These are phyloP conservation scores for Ustilago cynodontis DNA, from an alignment of 1,284 basidiomycete genomes.

Conservation along the genomic window DNA sequence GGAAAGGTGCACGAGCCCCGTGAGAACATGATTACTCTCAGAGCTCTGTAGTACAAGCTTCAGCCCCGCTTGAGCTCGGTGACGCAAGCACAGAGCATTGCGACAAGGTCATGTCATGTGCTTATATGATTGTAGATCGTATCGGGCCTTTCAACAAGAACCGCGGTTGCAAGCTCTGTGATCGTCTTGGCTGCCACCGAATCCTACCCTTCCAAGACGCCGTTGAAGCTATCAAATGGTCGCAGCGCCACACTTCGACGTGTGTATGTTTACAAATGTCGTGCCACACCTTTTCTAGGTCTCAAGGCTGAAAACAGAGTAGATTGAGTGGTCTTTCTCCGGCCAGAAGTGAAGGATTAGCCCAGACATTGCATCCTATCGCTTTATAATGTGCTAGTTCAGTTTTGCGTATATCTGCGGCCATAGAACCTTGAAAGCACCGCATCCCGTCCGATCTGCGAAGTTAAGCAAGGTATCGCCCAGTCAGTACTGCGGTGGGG, in stretches of 20 bases:
- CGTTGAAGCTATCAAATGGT: not conserved
- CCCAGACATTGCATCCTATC: not conserved
- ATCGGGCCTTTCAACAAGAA: not conserved
- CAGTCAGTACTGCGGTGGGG: constrained; percentile 86
- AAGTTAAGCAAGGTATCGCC: constrained; percentile 83
- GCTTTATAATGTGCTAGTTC: not conserved
- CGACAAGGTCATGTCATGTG: not conserved
- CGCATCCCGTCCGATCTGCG: constrained; percentile 84
- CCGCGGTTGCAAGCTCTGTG: not conserved
- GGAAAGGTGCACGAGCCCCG: constrained; percentile 1
- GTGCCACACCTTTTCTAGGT: not conserved
- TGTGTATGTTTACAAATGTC: not conserved
- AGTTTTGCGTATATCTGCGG: no score
- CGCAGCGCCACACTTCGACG: not conserved
- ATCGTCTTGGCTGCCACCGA: not conserved
- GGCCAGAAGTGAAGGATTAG: not conserved
- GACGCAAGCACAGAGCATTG: not conserved
- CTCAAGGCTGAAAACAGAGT: not conserved
- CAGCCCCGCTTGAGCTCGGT: not conserved
- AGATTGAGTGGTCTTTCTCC: no score
- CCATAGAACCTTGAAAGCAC: constrained; percentile 84
- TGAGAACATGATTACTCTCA: not conserved
- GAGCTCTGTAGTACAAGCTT: not conserved
- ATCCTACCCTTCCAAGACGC: not conserved
- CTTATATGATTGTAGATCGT: not conserved